Evolutionary conservation across 768 basidiomycete genomes (phyloP), one percentile per base, ranked within the genome.

Genomic region (Leccinum broughii): DNA sequence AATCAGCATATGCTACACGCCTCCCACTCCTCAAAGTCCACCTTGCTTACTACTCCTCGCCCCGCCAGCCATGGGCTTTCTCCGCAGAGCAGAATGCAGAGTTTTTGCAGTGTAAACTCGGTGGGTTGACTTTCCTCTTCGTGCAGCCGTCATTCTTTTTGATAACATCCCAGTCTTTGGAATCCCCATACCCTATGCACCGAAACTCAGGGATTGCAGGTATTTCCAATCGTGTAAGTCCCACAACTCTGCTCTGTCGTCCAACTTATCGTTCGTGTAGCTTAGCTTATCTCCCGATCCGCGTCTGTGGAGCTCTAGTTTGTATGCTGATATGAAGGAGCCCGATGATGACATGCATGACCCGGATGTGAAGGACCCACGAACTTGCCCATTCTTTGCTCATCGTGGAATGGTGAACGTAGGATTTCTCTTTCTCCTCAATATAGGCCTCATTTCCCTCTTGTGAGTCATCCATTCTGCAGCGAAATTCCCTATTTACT

Each of bases 281-380:
- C 89, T 83, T 67, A 81, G 85, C 10, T 76, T 91, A 17, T 77
- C 85, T 3, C 79, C 85, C 13, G 89, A 92, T 66, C 88, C 88
- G 14, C 79, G 82, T 17, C 75, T 77, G 24, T 90, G 89, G 89
- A 86, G 87, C 22, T 81, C 82, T 22, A 81, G 83, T 66, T 67
- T 88, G 44, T 83, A 80, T 22, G 77, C 79, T 5, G 81, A 84
- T 68, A 62, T 78, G 46, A 75, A 81, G 24, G 90, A 92, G 63
- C 70, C 83, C 6, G 90, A 92, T 69, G 90, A 92, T 70, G 83
- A 83, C 51, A 76, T 92, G 20, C 90, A 92, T 70, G 83, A 90
- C 62, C 90, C 90, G 1, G 79, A 85, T 59, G 64, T 68, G 54
- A 68, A 66, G 32, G 64, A 68, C 73, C 20, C 68, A 68, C 32